Conservation (phyloP, 768 basidiomycete genomes). For the Mycena sanguinolenta region DNA sequence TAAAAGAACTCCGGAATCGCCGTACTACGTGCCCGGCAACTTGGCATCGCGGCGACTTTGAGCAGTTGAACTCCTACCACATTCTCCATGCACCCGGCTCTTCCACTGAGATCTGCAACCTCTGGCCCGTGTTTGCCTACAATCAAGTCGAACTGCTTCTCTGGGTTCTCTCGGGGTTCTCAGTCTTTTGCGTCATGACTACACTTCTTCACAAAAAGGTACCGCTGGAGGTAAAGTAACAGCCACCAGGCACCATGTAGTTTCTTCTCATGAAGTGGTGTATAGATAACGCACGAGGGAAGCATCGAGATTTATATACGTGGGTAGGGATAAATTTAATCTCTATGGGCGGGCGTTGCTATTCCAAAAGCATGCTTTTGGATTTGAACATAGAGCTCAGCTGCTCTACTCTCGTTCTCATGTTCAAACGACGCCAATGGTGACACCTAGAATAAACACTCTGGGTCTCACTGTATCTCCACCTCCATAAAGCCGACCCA, state of each 20-base stretch:
- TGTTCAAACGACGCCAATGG: no score
- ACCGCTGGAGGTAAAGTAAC: constrained; percentile 18
- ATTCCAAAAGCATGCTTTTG: not conserved
- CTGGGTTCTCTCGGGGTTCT: not conserved
- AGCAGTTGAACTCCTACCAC: no score
- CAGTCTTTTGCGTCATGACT: not conserved
- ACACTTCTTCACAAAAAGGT: not conserved
- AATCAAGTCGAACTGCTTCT: no score
- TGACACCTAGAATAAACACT: no score
- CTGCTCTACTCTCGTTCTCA: no score
- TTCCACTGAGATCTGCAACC: no score
- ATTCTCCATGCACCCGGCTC: no score
- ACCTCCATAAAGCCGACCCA: not conserved
- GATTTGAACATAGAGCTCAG: not conserved
- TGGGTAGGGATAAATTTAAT: not conserved
- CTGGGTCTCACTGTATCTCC: not conserved
- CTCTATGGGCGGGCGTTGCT: no score
- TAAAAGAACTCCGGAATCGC: no score
- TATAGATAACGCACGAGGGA: not conserved
- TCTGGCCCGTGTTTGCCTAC: no score
- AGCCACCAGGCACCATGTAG: constrained; percentile 14
- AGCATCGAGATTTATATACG: not conserved
- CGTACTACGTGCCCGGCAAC: no score
- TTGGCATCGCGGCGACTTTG: no score
- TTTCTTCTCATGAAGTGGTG: constrained; percentile 4